A percentile compares a stretch with the other conserved stretches of the same genome.
Conservation (phyloP, 139 green algal genomes). For the Trebouxia sp. region DNA sequence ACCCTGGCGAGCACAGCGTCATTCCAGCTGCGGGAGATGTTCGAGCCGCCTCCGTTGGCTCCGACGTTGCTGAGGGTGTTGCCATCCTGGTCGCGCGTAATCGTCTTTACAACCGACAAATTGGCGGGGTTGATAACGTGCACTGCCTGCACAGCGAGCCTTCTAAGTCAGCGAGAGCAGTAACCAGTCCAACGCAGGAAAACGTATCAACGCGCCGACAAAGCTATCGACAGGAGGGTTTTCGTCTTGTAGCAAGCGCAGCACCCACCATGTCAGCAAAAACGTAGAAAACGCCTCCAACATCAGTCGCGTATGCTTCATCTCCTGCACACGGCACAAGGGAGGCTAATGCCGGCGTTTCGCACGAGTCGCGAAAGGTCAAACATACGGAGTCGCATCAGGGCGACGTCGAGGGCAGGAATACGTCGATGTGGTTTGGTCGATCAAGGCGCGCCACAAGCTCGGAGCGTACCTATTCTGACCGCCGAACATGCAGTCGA, state of each 20-base stretch:
- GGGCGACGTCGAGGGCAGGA: too few species aligned
- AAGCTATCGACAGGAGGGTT: background rate
- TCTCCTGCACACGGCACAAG: conserved; percentile 12
- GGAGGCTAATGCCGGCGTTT: background rate
- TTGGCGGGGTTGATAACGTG: conserved; percentile 25
- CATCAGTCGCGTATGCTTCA: conserved; percentile 17
- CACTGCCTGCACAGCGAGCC: conserved; percentile 1
- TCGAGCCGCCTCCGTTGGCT: background rate
- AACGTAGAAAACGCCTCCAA: conserved; percentile 20
- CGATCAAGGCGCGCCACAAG: too few species aligned
- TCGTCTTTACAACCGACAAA: conserved; percentile 20
- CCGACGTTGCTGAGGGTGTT: background rate
- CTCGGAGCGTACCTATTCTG: background rate
- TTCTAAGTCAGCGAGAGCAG: background rate
- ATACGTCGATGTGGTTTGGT: too few species aligned
- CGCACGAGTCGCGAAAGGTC: too few species aligned
- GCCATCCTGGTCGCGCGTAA: conserved; percentile 1
- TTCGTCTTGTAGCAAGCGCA: too few species aligned
- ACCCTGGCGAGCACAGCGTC: conserved; percentile 13
- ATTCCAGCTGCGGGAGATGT: conserved; percentile 30
- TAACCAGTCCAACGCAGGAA: background rate
- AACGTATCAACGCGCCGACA: background rate
- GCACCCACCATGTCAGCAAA: conserved; percentile 27
- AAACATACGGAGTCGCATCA: too few species aligned
- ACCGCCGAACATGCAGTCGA: background rate